These are phyloP conservation scores for Diutina pseudorugosa DNA, from an alignment of 1,139 yeast genomes.

Conservation along the genomic window DNA sequence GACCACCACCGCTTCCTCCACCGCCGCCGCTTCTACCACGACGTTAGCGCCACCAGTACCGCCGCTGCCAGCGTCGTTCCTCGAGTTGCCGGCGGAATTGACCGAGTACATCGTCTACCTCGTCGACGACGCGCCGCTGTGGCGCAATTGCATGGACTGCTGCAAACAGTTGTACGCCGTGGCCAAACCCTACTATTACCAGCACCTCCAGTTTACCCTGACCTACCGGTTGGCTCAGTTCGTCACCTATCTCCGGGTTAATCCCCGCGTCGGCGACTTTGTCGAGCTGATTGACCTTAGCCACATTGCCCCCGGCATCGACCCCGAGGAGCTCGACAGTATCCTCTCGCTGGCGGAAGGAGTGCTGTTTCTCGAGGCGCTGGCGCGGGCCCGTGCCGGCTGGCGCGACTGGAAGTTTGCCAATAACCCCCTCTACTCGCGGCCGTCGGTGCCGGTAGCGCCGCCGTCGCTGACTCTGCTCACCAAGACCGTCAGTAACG, in stretches of 20 bases:
- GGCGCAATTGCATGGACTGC: constrained; percentile 33
- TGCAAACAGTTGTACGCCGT: constrained; percentile 36
- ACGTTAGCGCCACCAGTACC: not conserved
- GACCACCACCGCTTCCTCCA: too few species aligned
- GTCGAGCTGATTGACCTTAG: constrained; percentile 52
- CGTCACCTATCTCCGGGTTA: constrained; percentile 47
- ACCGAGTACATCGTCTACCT: constrained; percentile 16
- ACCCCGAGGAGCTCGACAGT: not conserved
- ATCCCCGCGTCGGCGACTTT: constrained; percentile 40
- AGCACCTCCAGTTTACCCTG: constrained; percentile 43
- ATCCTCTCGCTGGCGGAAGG: constrained; percentile 2
- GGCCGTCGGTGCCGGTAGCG: constrained; percentile 10
- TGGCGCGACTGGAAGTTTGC: constrained; percentile 87
- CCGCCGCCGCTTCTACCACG: not conserved
- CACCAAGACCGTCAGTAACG: constrained; percentile 7
- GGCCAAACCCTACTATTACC: constrained; percentile 45
- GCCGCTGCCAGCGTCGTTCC: not conserved
- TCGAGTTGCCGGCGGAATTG: not conserved
- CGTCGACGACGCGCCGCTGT: constrained; percentile 16
- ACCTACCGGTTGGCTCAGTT: constrained; percentile 73
- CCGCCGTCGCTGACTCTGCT: constrained; percentile 4
- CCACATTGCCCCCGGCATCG: constrained; percentile 25
- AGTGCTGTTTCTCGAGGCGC: constrained; percentile 8
- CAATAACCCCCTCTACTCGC: constrained; percentile 51
- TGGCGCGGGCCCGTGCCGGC: constrained; percentile 37